Evolutionary conservation across 2,329 filamentous ascomycete genomes (phyloP), one percentile per base, ranked within the genome.

Genomic region (Scedosporium minutisporum): DNA sequence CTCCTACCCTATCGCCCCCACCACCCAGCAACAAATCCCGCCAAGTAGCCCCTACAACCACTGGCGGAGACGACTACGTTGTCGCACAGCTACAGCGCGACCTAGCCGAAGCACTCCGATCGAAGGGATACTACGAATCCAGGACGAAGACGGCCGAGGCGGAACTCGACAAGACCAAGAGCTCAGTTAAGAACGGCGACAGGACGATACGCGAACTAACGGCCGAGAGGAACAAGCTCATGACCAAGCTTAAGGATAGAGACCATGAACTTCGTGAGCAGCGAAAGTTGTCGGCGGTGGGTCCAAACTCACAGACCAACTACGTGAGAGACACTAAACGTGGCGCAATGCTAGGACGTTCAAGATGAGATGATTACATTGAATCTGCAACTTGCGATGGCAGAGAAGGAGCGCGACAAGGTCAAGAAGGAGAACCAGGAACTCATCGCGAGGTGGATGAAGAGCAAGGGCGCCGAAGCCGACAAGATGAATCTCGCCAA

Each of bases 361-460:
- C 93, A 97, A 76, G 93, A 97, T 74, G 95, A 99, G 74, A 87
- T 96, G 75, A 87, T 96, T 60, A 88, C 91, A 1, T 77, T 97
- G 57, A 93, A 93, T 67, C 80, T 97, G 67, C 90, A 97, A 74
- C 80, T 97, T 53, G 92, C 95, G 68, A 85, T 97, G 79, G 87
- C 88, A 3, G 92, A 96, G 72, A 84, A 93, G 72, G 85, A 86
- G 70, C 81, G 83, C 29, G 86, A 88, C 71, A 87, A 86, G 73
- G 78, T 96, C 65, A 84, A 87, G 71, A 82, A 81, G 64, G 95
- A 97, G 73, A 97, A 97, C 71, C 87, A 90, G 71, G 90, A 96
- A 67, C 80, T 99, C 62, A 87, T 97, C 61, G 88, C 92, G 72
- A 82, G 95, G 62, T 97, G 93, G 91, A 93, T 97, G 89, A 86